These are phyloP conservation scores for Cyberlindnera amylophila DNA, from an alignment of 805 yeast species.

Conservation along the genomic window DNA sequence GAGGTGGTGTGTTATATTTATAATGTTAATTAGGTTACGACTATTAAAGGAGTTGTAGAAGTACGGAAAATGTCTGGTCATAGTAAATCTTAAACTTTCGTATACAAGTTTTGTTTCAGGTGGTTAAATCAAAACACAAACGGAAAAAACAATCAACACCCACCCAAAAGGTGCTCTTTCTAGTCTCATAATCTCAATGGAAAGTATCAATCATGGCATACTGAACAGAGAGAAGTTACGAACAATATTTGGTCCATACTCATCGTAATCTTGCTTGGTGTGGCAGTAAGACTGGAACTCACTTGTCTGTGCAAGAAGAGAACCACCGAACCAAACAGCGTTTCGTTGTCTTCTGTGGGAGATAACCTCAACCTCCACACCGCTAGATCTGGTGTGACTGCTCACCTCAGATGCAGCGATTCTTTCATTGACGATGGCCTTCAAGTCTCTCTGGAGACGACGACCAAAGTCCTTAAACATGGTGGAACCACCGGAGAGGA, in stretches of 20 bases:
- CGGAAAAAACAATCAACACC: too few species aligned
- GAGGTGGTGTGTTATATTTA: too few species aligned
- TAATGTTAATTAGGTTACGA: too few species aligned
- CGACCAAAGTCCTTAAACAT: constrained; percentile 99
- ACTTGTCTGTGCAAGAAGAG: constrained; percentile 91
- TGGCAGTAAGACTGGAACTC: constrained; percentile 96
- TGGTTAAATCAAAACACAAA: too few species aligned
- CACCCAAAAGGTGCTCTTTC: too few species aligned
- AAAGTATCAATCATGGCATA: constrained; percentile 66
- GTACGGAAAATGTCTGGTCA: too few species aligned
- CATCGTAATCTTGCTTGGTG: constrained; percentile 96
- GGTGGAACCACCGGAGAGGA: constrained; percentile 95
- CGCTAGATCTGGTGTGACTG: constrained; percentile 64
- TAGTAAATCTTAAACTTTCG: too few species aligned
- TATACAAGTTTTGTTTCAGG: too few species aligned
- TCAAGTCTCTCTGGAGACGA: constrained; percentile 92
- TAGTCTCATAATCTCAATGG: too few species aligned
- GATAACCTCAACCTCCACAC: constrained; percentile 95
- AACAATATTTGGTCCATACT: constrained; percentile 95
- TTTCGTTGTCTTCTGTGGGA: constrained; percentile 96
- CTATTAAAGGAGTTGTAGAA: too few species aligned
- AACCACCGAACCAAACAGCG: constrained; percentile 99
- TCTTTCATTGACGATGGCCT: constrained; percentile 82
- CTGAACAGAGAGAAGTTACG: constrained; percentile 94
- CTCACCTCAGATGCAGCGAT: constrained; percentile 78